Conservation (phyloP, 2,329 filamentous ascomycete genomes). For the Herpotrichia juniperi region DNA sequence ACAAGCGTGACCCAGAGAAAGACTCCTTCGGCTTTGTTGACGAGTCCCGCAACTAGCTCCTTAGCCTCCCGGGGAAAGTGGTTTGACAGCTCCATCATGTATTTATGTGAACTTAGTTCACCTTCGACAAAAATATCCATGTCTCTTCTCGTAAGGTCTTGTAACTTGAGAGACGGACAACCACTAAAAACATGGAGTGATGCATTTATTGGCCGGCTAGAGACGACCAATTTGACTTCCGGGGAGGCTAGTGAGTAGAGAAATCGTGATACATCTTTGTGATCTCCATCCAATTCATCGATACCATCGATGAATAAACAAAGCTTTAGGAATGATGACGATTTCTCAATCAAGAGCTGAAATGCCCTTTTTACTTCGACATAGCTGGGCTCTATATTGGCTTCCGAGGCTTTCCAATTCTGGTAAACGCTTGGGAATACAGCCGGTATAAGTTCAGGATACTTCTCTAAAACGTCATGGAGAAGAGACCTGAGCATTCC, state of each 20-base stretch:
- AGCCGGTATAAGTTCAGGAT: conserved; percentile 10
- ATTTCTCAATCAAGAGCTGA: conserved; percentile 4
- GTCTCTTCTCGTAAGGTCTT: conserved; percentile 16
- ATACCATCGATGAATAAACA: conserved; percentile 25
- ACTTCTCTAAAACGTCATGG: conserved; percentile 14
- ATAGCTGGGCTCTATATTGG: neutral
- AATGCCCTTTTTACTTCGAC: neutral
- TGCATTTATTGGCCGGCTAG: conserved; percentile 20
- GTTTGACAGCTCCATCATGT: neutral
- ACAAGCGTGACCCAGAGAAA: conserved; percentile 21
- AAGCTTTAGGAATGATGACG: conserved; percentile 6
- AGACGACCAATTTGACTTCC: conserved; percentile 20
- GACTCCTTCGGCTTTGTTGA: conserved; percentile 7
- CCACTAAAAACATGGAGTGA: conserved; percentile 10
- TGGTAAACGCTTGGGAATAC: conserved; percentile 15
- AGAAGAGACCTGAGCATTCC: conserved; percentile 33
- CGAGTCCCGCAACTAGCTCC: neutral
- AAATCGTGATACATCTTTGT: conserved; percentile 10
- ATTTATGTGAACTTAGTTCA: conserved; percentile 1
- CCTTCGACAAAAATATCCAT: conserved; percentile 13
- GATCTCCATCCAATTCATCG: conserved; percentile 25
- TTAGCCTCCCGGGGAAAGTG: neutral
- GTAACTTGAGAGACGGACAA: conserved; percentile 13
- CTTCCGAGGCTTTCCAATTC: neutral
- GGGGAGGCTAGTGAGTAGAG: conserved; percentile 1